A percentile compares a stretch with the other conserved stretches of the same genome.
These are phyloP conservation scores for Aspergillus luchuensis DNA, from an alignment of 2,329 filamentous ascomycete species.

Conservation along the genomic window DNA sequence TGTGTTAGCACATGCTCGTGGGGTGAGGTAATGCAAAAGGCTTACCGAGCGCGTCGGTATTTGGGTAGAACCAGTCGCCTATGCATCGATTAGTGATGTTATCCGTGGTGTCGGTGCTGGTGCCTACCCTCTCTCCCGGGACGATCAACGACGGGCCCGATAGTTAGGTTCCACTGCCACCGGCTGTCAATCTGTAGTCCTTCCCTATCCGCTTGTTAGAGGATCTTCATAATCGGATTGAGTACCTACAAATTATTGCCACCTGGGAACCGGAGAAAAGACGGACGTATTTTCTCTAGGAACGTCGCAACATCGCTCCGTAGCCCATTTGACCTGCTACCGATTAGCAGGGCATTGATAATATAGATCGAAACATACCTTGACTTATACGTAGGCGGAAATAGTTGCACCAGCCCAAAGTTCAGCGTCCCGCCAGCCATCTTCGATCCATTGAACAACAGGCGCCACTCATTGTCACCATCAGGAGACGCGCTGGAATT, in stretches of 20 bases:
- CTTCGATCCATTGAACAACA: slow-evolving; percentile 29
- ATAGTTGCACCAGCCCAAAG: slow-evolving; percentile 31
- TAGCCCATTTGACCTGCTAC: slow-evolving; percentile 53
- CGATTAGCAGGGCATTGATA: not conserved
- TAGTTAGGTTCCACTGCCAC: slow-evolving; percentile 48
- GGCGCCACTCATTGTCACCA: slow-evolving; percentile 33
- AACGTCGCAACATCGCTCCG: slow-evolving; percentile 58
- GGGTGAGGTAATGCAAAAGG: too few relatives aligned
- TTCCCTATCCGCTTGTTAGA: slow-evolving; percentile 21
- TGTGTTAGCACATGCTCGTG: not conserved
- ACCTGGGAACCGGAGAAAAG: slow-evolving; percentile 66
- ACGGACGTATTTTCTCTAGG: slow-evolving; percentile 55
- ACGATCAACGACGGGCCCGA: slow-evolving; percentile 46
- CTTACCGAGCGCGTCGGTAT: slow-evolving; percentile 62
- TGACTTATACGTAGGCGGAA: slow-evolving; percentile 29
- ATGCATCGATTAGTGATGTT: not conserved
- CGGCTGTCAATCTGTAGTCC: slow-evolving; percentile 32
- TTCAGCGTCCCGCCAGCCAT: slow-evolving; percentile 25
- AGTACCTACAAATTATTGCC: slow-evolving; percentile 60
- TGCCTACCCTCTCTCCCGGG: slow-evolving; percentile 53
- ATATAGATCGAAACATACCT: slow-evolving; percentile 12
- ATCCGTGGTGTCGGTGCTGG: not conserved
- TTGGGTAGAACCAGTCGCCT: slow-evolving; percentile 60
- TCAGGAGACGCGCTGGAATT: slow-evolving; percentile 24
- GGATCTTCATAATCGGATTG: accelerated